Evolutionary conservation across 2,329 filamentous ascomycete genomes (phyloP).

Genomic region (Lachnellula hyalina): DNA sequence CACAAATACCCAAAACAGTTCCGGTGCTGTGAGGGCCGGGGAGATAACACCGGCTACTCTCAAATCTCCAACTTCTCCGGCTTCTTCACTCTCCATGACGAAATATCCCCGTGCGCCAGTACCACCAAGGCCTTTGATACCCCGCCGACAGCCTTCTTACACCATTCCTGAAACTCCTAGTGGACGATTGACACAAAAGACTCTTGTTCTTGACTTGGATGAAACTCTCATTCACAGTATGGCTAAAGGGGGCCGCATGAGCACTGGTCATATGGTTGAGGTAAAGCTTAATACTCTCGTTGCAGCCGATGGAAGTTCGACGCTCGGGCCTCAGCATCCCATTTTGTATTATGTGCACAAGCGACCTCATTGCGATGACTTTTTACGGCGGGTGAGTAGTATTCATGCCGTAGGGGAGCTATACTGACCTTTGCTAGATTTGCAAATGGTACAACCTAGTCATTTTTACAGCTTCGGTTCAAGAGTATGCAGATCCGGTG

Average conservation of each 20-base stretch:
- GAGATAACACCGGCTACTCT: constrained; percentile 67
- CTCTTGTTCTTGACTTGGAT: constrained; percentile 89
- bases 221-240: constrained; percentile 98
- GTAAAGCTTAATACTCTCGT: constrained; percentile 76
- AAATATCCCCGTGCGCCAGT: constrained; percentile 87
- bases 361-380: constrained; percentile 93
- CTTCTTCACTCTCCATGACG: constrained; percentile 62
- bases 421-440: constrained; percentile 48
- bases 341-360: constrained; percentile 99
- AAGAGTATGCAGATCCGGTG: constrained; percentile 97
- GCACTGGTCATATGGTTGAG: constrained; percentile 97
- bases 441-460: constrained; percentile 98
- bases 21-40: constrained; percentile 29
- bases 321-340: constrained; percentile 80
- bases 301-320: constrained; percentile 59
- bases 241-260: constrained; percentile 93
- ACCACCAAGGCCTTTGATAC: constrained; percentile 84
- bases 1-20: constrained; percentile 37
- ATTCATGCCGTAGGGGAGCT: background rate
- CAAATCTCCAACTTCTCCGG: constrained; percentile 88
- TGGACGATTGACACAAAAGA: constrained; percentile 69
- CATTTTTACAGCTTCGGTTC: constrained; percentile 93
- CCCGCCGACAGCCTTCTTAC: constrained; percentile 84
- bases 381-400: constrained; percentile 67
- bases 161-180: constrained; percentile 48